Conservation (phyloP, 2,329 filamentous ascomycete species). For the Aspergillus sclerotialis region DNA sequence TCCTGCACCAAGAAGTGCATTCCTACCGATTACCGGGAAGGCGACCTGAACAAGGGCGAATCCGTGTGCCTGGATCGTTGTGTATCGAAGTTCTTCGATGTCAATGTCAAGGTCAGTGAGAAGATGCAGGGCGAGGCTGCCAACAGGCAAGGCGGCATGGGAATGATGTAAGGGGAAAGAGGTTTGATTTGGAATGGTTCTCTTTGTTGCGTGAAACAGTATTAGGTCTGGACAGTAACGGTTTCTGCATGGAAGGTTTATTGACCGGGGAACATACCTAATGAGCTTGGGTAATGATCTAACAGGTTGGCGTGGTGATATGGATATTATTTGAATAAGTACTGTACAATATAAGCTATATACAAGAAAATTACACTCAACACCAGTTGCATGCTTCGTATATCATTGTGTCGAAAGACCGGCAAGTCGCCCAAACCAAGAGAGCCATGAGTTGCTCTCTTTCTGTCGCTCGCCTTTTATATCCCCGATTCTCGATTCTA, state of each 20-base stretch:
- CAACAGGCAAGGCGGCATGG: constrained; percentile 53
- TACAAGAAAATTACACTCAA: too few relatives aligned
- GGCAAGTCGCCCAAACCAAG: constrained; percentile 41
- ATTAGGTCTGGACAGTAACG: too few relatives aligned
- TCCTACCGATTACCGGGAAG: constrained; percentile 85
- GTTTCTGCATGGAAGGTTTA: too few relatives aligned
- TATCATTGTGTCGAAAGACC: constrained; percentile 15
- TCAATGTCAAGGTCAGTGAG: constrained; percentile 95
- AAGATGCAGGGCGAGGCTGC: constrained; percentile 87
- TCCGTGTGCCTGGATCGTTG: constrained; percentile 97
- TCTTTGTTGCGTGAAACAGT: too few relatives aligned
- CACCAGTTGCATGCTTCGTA: too few relatives aligned
- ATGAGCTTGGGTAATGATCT: too few relatives aligned
- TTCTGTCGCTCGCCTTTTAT: constrained; percentile 58
- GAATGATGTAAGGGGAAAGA: constrained; percentile 43
- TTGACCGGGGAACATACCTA: too few relatives aligned
- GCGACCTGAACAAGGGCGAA: constrained; percentile 97
- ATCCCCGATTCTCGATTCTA: constrained; percentile 58
- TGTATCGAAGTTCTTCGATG: constrained; percentile 96
- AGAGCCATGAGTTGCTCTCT: constrained; percentile 55
- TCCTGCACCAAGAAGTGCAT: constrained; percentile 93
- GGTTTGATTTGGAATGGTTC: too few relatives aligned
- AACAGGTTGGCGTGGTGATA: too few relatives aligned
- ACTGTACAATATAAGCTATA: too few relatives aligned
- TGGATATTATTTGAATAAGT: too few relatives aligned